Base-by-base conservation (phyloP, 768 basidiomycete genomes). In the Psilocybe subaeruginosa region DNA sequence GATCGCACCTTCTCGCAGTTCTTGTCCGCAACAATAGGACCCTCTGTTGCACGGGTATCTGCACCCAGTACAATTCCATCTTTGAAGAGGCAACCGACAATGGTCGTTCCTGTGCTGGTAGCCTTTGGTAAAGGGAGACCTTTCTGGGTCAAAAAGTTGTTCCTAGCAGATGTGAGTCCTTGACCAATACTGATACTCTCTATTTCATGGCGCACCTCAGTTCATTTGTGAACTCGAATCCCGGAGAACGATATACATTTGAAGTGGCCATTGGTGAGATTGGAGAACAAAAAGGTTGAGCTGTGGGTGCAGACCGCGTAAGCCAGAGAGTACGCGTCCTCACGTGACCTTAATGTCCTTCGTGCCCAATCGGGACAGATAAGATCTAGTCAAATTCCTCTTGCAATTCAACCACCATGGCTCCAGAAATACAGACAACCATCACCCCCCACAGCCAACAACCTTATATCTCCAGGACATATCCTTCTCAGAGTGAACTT, bases 21-120 rank as follows among this genome's bases (percentile, higher is more conserved):
- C 86, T 99, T 99, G 80, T 99, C 97, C 0, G 94, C 94, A 29
- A 99, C 93, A 65, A 99, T 98, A 23, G 86, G 85, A 1, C 97
- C 97, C 62, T 89, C 93, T 0, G 97, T 99, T 3, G 97, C 96
- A 68, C 97, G 84, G 1, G 97, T 99, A 75, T 99, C 97, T 12
- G 97, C 97, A 49, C 97, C 97, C 4, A 99, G 85, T 16, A 97
- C 85, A 66, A 99, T 89, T 4, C 97, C 97, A 70, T 93, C 93
- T 66, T 88, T 89, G 76, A 91, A 98, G 58, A 97, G 77, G 70
- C 94, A 94, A 29, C 97, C 97, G 16, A 99, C 97, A 80, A 99
- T 99, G 52, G 97, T 99, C 3, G 97, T 99, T 68, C 95, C 96
- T 0, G 93, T 95, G 76, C 92, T 93, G 12, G 93, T 94, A 3